Evolutionary conservation across 1,284 basidiomycete genomes (phyloP).

Genomic region (Boletus semigastroideus): DNA sequence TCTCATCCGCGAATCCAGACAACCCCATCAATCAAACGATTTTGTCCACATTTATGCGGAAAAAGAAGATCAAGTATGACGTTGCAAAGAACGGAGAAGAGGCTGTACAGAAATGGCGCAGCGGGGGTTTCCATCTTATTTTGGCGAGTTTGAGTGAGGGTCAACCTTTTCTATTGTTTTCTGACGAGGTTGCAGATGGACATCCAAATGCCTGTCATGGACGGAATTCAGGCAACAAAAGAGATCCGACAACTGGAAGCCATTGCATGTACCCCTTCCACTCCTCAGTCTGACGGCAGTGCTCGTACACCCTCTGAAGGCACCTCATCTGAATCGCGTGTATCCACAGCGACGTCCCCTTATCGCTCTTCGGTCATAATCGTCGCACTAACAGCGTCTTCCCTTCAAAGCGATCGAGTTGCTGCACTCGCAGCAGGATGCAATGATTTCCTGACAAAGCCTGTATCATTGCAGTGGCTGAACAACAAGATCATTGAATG

Average conservation of each 20-base stretch:
- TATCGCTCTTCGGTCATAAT: slow-evolving; percentile 97
- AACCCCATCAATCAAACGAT: slow-evolving; percentile 99
- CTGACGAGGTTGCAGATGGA: slow-evolving; percentile 76
- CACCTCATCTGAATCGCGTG: slow-evolving; percentile 44
- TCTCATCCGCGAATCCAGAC: slow-evolving; percentile 52
- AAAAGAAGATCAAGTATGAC: slow-evolving; percentile 95
- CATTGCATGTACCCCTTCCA: slow-evolving; percentile 70
- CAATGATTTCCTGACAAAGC: slow-evolving; percentile 99
- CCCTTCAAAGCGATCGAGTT: slow-evolving; percentile 89
- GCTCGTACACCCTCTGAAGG: slow-evolving; percentile 52
- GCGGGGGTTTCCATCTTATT: slow-evolving; percentile 94
- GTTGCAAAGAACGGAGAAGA: slow-evolving; percentile 95
- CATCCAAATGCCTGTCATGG: slow-evolving; percentile 99
- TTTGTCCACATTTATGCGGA: slow-evolving; percentile 92
- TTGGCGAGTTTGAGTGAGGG: slow-evolving; percentile 55
- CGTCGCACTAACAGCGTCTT: slow-evolving; percentile 96
- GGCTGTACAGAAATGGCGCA: slow-evolving; percentile 95
- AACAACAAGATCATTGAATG: slow-evolving; percentile 99
- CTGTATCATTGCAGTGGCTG: slow-evolving; percentile 92
- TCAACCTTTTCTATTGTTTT: background rate
- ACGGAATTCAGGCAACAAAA: slow-evolving; percentile 96
- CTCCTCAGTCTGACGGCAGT: slow-evolving; percentile 56
- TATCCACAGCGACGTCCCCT: slow-evolving; percentile 48
- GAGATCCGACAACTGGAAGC: slow-evolving; percentile 91
- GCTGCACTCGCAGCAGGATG: slow-evolving; percentile 96